Evolutionary conservation across 441 rosid species (phyloP), one percentile per base, ranked within the genome.

Genomic region (Raphanus hybrid): DNA sequence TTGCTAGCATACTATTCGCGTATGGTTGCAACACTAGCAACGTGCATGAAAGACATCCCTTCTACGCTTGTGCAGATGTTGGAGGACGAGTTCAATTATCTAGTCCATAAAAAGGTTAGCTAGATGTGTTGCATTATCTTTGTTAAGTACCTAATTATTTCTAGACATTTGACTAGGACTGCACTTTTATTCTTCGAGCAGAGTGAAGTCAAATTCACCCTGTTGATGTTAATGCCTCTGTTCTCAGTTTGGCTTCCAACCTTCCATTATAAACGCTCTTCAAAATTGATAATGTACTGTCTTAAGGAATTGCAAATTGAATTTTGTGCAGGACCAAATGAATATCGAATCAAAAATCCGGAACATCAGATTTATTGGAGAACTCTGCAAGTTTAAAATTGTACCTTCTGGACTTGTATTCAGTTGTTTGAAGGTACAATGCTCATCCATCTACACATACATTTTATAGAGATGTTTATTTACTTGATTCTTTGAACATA

Each of bases 41-140:
- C 96, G 41, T 96, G 97, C 81, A 91, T 93, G 97, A 96, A 92
- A 87, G 99, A 93, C 84, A 87, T 93, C 73, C 87, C 98, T 55
- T 78, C 92, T 68, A 90, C 91, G 88, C 95, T 96, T 73, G 81
- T 94, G 74, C 99, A 92, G 85, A 85, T 91, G 97, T 78, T 96
- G 86, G 99, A 96, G 87, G 99, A 96, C 80, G 98, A 96, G 84
- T 96, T 96, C 85, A 94, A 94, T 82, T 91, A 88, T 85, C 86
- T 96, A 76, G 91, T 94, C 64, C 94, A 91, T 83, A 96, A 94
- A 86, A 96, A 96, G 98, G 99, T 91, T 26, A 66, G 84, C 71
- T 76, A 32, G 26, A 32, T 26, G 34, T 61, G 41, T 41, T 61
- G 37, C 66, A 48, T 63, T 35, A 9, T 71, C 34, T 61, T 50